Evolutionary conservation across 2,329 filamentous ascomycete genomes (phyloP).

Genomic region (Bipolaris zeicola): DNA sequence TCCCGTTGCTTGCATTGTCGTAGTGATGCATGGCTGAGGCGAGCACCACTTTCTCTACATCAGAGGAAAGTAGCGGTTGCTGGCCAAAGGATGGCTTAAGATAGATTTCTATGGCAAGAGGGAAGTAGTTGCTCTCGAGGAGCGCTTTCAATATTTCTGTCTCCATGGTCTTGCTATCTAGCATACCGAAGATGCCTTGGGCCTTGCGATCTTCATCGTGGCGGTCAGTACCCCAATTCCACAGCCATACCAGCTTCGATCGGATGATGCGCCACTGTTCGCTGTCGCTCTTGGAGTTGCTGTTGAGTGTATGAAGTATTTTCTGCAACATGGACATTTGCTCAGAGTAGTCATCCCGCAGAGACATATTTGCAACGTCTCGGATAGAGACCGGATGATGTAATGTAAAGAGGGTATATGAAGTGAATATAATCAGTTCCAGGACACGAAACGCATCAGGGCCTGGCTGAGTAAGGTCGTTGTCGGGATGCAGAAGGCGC

Average conservation of each 20-base stretch:
- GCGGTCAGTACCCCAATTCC: slow-evolving; percentile 68
- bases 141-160: slow-evolving; percentile 72
- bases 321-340: slow-evolving; percentile 66
- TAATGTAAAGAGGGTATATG: slow-evolving; percentile 51
- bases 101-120: slow-evolving; percentile 61
- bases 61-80: slow-evolving; percentile 55
- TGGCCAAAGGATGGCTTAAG: slow-evolving; percentile 63
- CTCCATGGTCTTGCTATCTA: slow-evolving; percentile 68
- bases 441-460: slow-evolving; percentile 63
- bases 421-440: slow-evolving; percentile 63
- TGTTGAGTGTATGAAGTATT: slow-evolving; percentile 61
- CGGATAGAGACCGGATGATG: slow-evolving; percentile 50
- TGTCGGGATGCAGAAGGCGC: slow-evolving; percentile 62
- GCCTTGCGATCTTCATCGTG: slow-evolving; percentile 47
- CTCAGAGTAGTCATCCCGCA: slow-evolving; percentile 67
- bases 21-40: slow-evolving; percentile 71
- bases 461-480: slow-evolving; percentile 68
- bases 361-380: slow-evolving; percentile 62
- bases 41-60: slow-evolving; percentile 66
- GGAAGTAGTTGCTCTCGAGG: slow-evolving; percentile 67
- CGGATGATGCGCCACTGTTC: slow-evolving; percentile 57
- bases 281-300: slow-evolving; percentile 64
- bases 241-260: slow-evolving; percentile 73
- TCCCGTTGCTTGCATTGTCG: slow-evolving; percentile 82
- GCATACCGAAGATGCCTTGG: slow-evolving; percentile 61